These are phyloP conservation scores for Glaciozyma antarctica DNA, from an alignment of 768 basidiomycete species.

Conservation along the genomic window DNA sequence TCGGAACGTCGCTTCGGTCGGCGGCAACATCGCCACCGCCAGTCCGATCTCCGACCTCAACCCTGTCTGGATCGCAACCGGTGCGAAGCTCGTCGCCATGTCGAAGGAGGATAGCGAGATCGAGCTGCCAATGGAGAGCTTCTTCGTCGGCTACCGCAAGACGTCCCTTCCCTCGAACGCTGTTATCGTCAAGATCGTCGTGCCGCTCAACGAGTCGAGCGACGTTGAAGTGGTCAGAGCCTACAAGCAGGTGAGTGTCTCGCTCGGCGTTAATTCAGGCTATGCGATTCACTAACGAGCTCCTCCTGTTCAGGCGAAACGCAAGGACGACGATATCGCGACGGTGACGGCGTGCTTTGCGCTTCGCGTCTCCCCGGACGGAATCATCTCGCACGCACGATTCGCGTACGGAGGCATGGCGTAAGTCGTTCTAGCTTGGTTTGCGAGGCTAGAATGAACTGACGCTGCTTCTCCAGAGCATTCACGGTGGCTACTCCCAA, in stretches of 20 bases:
- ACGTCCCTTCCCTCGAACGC: slow-evolving; percentile 30
- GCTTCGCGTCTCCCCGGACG: slow-evolving; percentile 4
- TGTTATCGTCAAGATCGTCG: slow-evolving; percentile 26
- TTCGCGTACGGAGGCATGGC: slow-evolving; percentile 36
- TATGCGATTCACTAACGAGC: neutral
- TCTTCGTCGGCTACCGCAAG: slow-evolving; percentile 35
- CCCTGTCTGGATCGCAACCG: slow-evolving; percentile 34
- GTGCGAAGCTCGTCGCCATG: slow-evolving; percentile 15
- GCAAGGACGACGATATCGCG: slow-evolving; percentile 36
- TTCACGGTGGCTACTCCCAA: slow-evolving; percentile 28
- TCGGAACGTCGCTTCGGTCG: slow-evolving; percentile 32
- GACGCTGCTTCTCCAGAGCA: slow-evolving; percentile 1
- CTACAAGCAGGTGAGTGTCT: slow-evolving; percentile 31
- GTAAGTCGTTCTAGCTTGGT: neutral
- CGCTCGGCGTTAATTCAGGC: no score
- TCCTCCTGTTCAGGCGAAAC: slow-evolving; percentile 12
- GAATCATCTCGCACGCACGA: slow-evolving; percentile 12
- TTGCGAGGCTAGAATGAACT: neutral
- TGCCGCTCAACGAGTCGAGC: slow-evolving; percentile 18
- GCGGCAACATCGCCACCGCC: slow-evolving; percentile 35
- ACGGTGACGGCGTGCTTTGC: slow-evolving; percentile 33
- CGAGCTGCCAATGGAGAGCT: slow-evolving; percentile 17
- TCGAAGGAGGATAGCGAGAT: neutral
- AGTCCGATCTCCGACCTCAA: slow-evolving; percentile 32
- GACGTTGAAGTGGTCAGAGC: slow-evolving; percentile 26